Conservation (phyloP, 2,329 filamentous ascomycete genomes). For the Nothopassalora personata region DNA sequence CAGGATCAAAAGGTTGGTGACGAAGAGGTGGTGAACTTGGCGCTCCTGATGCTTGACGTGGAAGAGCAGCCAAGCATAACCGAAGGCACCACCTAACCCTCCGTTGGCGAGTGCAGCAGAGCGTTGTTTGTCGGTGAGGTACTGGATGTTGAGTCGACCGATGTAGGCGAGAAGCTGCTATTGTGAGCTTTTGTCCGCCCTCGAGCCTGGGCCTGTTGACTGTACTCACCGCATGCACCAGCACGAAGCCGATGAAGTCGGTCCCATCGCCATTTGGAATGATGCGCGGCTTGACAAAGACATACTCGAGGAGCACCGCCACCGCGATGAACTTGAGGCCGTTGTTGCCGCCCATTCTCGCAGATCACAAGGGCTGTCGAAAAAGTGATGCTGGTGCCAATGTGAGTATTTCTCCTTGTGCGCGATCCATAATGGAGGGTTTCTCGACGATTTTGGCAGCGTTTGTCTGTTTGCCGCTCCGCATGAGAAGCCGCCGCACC, state of each 20-base stretch:
- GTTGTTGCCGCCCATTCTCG: background rate
- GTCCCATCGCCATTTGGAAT: slow-evolving; percentile 8
- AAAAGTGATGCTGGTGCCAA: background rate
- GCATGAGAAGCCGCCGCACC: background rate
- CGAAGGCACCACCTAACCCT: slow-evolving; percentile 11
- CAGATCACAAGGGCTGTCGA: too few relatives aligned
- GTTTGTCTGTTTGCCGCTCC: background rate
- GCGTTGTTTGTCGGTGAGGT: slow-evolving; percentile 7
- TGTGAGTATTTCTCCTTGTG: background rate
- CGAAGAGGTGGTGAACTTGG: slow-evolving; percentile 15
- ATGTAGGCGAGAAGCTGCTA: slow-evolving; percentile 12
- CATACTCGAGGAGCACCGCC: slow-evolving; percentile 13
- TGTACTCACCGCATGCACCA: slow-evolving; percentile 10
- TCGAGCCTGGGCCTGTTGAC: background rate
- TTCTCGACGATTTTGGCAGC: background rate
- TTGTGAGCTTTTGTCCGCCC: background rate
- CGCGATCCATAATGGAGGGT: too few relatives aligned
- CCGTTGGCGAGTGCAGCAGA: slow-evolving; percentile 7
- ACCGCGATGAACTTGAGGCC: slow-evolving; percentile 15
- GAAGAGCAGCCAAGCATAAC: slow-evolving; percentile 18
- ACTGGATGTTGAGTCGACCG: slow-evolving; percentile 13
- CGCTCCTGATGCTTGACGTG: slow-evolving; percentile 8
- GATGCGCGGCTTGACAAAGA: slow-evolving; percentile 17
- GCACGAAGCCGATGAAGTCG: slow-evolving; percentile 16
- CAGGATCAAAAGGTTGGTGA: slow-evolving; percentile 16